These are phyloP conservation scores for Stachybotrys echinatus DNA, from an alignment of 2,329 filamentous ascomycete genomes.

Conservation along the genomic window DNA sequence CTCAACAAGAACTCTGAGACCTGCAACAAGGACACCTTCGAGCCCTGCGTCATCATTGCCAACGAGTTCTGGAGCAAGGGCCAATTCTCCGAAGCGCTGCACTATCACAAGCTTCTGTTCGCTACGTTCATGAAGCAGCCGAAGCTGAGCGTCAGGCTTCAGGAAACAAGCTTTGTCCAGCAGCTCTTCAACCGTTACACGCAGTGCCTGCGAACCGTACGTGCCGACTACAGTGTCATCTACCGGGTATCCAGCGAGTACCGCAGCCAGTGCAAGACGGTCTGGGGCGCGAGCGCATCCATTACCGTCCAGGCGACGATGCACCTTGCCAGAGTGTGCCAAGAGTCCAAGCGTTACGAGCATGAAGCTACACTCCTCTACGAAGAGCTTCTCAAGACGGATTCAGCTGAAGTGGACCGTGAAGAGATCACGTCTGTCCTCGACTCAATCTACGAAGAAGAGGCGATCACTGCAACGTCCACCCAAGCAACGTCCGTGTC, in stretches of 20 bases:
- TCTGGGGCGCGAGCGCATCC: constrained; percentile 25
- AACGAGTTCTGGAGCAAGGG: constrained; percentile 31
- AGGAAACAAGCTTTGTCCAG: constrained; percentile 24
- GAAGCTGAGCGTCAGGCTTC: constrained; percentile 24
- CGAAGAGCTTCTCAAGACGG: constrained; percentile 26
- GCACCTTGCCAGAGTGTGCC: constrained; percentile 27
- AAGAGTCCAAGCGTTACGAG: constrained; percentile 29
- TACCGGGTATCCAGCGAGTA: constrained; percentile 28
- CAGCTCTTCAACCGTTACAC: constrained; percentile 27
- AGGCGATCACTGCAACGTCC: constrained; percentile 17
- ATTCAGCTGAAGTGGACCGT: constrained; percentile 23
- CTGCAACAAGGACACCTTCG: constrained; percentile 29
- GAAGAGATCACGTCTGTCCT: constrained; percentile 26
- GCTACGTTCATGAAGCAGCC: constrained; percentile 27
- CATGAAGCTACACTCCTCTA: constrained; percentile 27
- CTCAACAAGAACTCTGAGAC: constrained; percentile 28
- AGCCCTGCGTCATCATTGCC: constrained; percentile 28
- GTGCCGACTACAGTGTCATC: constrained; percentile 21
- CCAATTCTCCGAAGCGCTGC: constrained; percentile 27
- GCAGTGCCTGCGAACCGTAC: constrained; percentile 25
- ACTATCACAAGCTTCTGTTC: constrained; percentile 27
- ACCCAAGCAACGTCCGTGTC: constrained; percentile 17
- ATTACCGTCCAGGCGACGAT: constrained; percentile 30
- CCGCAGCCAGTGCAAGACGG: constrained; percentile 23
- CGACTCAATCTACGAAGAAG: constrained; percentile 30